Percentiles rank a stretch among this genome's conserved stretches.
These are phyloP conservation scores for Suillus hirtellus DNA, from an alignment of 768 basidiomycete genomes.

Conservation along the genomic window DNA sequence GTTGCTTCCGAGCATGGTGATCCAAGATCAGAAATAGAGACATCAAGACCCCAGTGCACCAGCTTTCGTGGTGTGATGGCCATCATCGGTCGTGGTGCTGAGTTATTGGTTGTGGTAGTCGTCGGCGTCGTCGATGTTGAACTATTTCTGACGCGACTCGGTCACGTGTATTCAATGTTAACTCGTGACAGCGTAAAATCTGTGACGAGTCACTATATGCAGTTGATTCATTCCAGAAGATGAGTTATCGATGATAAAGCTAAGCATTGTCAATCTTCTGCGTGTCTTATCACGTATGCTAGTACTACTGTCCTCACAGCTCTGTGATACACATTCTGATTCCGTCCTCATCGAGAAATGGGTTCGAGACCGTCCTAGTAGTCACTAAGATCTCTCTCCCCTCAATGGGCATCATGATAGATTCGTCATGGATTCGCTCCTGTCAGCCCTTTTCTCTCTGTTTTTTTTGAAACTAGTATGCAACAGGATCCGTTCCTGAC, in stretches of 20 bases:
- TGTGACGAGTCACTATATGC: not conserved
- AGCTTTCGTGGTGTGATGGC: slow-evolving; percentile 43
- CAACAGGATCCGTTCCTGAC: not conserved
- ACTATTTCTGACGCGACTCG: slow-evolving; percentile 21
- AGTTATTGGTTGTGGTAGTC: not conserved
- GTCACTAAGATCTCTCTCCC: not conserved
- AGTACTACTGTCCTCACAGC: not conserved
- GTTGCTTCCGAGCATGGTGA: slow-evolving; percentile 44
- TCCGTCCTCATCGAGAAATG: not conserved
- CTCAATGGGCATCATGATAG: not conserved
- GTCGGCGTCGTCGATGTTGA: slow-evolving; percentile 8
- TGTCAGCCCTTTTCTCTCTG: not conserved
- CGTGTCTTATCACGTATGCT: not conserved
- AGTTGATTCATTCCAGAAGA: too few species aligned
- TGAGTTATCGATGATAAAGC: too few species aligned
- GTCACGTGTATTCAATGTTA: slow-evolving; percentile 27
- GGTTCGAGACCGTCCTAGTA: not conserved
- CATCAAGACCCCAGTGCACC: slow-evolving; percentile 53
- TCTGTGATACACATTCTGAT: not conserved
- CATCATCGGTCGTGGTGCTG: slow-evolving; percentile 14
- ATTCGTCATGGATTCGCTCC: not conserved
- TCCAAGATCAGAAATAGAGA: slow-evolving; percentile 42
- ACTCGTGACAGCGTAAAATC: not conserved
- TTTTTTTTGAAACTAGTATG: not conserved
- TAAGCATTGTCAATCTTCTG: not conserved